Evolutionary conservation across 148 eudicot species (phyloP).

Genomic region (Diospyros kaki): DNA sequence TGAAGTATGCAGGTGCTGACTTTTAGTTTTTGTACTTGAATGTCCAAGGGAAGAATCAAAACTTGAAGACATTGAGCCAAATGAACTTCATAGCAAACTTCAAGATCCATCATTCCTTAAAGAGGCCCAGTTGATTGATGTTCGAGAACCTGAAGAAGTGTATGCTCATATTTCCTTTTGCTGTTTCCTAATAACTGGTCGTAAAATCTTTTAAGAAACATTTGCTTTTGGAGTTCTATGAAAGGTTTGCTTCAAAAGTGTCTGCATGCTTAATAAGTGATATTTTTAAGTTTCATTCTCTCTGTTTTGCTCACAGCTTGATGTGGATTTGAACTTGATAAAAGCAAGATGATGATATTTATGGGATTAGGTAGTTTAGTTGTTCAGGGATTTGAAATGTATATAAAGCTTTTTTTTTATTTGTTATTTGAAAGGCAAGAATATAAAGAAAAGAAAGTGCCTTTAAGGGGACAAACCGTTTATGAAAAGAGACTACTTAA

Average conservation of each 20-base stretch:
- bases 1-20: conserved; percentile 8
- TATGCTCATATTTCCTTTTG: conserved; percentile 29
- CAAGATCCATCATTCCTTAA: conserved; percentile 64
- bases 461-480: too few species aligned
- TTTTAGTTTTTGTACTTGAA: conserved; percentile 14
- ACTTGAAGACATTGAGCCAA: conserved; percentile 70
- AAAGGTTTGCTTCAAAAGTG: neutral
- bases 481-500: too few species aligned
- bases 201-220: neutral
- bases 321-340: neutral
- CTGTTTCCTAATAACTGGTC: conserved; percentile 7
- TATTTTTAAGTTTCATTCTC: neutral
- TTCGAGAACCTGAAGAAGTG: conserved; percentile 96
- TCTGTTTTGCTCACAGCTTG: neutral
- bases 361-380: neutral
- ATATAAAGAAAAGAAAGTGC: too few species aligned
- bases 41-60: conserved; percentile 55
- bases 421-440: too few species aligned
- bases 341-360: neutral
- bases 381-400: neutral
- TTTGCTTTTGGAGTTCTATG: neutral
- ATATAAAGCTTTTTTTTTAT: too few species aligned
- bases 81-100: conserved; percentile 60
- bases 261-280: neutral
- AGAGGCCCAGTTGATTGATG: conserved; percentile 88